Base-by-base conservation (phyloP, 106 monocot genomes). In the Agapanthus africanus region DNA sequence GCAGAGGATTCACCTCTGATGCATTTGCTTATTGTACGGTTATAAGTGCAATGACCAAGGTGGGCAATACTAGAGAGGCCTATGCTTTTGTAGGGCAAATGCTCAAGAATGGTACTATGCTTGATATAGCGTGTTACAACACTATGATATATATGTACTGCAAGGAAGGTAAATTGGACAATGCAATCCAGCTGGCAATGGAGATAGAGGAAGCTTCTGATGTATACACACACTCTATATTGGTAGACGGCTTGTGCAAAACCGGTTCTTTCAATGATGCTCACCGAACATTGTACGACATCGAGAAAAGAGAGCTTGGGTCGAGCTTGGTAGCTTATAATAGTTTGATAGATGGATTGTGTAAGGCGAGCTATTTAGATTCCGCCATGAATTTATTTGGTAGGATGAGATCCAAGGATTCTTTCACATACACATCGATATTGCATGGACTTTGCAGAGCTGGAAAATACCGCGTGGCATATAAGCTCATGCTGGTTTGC, bases 121-220 rank as follows among this genome's bases (percentile, higher is more conserved):
- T 93, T 65, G 99, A 99, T 71, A 72, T 76, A 40, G 90, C 77
- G 42, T 99, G 92, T 68, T 93, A 93, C 70, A 99, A 99, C 70
- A 84, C 77, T 25, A 40, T 90, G 28, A 82, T 93, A 41, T 81
- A 90, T 79, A 38, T 84, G 57, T 79, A 65, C 64, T 83, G 84
- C 80, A 87, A 83, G 71, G 83, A 78, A 59, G 84, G 87, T 23
- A 71, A 81, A 14, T 37, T 99, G 63, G 77, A 83, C 6, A 54
- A 39, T 51, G 97, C 97, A 41, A 73, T 85, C 22, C 39, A 77
- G 62, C 59, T 82, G 67, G 26, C 90, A 25, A 72, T 59, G 71
- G 82, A 83, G 64, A 83, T 99, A 47, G 83, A 85, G 42, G 81
- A 87, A 68, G 67, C 46, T 70, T 85, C 84, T 22, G 90, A 99